Conservation (phyloP, 2,329 filamentous ascomycete genomes). For the Lachnellula arida region DNA sequence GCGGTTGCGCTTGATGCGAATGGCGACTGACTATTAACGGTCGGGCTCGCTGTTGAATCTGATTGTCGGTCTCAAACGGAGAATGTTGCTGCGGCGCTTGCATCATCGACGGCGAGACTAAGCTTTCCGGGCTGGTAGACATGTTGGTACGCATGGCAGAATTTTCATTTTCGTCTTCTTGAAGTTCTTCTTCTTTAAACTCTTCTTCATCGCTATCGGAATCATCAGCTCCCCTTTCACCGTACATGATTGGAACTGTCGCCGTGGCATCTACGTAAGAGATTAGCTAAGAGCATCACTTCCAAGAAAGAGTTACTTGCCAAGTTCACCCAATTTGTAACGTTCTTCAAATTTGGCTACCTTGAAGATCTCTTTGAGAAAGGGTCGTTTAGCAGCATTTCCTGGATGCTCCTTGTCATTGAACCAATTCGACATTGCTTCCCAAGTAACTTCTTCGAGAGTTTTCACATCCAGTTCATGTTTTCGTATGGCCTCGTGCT, state of each 20-base stretch:
- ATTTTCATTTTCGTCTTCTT: slow-evolving; percentile 20
- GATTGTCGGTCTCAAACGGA: slow-evolving; percentile 10
- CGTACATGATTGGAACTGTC: slow-evolving; percentile 20
- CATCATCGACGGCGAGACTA: slow-evolving; percentile 18
- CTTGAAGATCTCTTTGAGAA: slow-evolving; percentile 57
- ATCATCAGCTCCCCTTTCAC: slow-evolving; percentile 14
- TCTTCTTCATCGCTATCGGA: slow-evolving; percentile 21
- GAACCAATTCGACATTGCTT: slow-evolving; percentile 55
- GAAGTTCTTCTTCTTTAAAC: slow-evolving; percentile 17
- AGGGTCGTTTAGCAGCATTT: slow-evolving; percentile 51
- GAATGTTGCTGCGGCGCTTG: slow-evolving; percentile 14
- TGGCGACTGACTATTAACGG: slow-evolving; percentile 3
- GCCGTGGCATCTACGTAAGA: slow-evolving; percentile 15
- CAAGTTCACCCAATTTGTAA: slow-evolving; percentile 52
- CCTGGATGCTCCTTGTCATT: slow-evolving; percentile 48
- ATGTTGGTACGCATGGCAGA: too few relatives aligned
- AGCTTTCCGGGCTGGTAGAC: slow-evolving; percentile 14
- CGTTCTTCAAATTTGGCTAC: slow-evolving; percentile 54
- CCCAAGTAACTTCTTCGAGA: slow-evolving; percentile 53
- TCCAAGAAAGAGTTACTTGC: slow-evolving; percentile 35
- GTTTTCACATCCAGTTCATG: slow-evolving; percentile 44
- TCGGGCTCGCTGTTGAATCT: slow-evolving; percentile 11
- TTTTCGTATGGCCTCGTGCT: slow-evolving; percentile 45
- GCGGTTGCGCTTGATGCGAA: too few relatives aligned
- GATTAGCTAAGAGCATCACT: background rate